These are phyloP conservation scores for Plasmopara muralis DNA, from an alignment of 352 stramenopile species.

Conservation along the genomic window DNA sequence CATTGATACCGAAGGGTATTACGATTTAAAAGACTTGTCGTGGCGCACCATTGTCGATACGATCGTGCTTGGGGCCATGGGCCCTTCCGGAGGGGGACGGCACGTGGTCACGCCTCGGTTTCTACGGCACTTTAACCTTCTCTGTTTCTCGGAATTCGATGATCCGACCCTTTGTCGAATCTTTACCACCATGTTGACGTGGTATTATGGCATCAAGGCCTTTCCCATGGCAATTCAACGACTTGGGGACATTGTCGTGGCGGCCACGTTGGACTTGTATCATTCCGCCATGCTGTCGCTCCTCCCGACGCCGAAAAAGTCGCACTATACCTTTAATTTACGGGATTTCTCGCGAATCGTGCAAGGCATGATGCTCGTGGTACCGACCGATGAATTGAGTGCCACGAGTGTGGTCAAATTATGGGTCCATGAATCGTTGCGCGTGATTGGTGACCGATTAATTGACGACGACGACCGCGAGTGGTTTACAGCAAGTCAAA, in stretches of 20 bases:
- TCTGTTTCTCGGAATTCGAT: slow-evolving; percentile 93
- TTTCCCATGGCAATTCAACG: slow-evolving; percentile 72
- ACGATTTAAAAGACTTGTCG: slow-evolving; percentile 91
- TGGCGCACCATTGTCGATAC: slow-evolving; percentile 90
- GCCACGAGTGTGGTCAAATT: slow-evolving; percentile 83
- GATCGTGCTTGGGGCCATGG: slow-evolving; percentile 88
- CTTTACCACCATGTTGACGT: slow-evolving; percentile 88
- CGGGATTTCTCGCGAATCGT: slow-evolving; percentile 91
- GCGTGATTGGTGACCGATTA: slow-evolving; percentile 92
- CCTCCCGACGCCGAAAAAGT: slow-evolving; percentile 91
- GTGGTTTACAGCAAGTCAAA: slow-evolving; percentile 89
- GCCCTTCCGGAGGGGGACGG: slow-evolving; percentile 83
- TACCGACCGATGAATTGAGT: slow-evolving; percentile 74
- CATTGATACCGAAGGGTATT: slow-evolving; percentile 87
- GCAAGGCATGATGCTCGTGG: slow-evolving; percentile 90
- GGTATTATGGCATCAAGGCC: slow-evolving; percentile 65
- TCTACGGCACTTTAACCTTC: slow-evolving; percentile 89
- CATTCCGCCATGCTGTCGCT: slow-evolving; percentile 75
- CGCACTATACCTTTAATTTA: slow-evolving; percentile 95
- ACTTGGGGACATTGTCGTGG: slow-evolving; percentile 72
- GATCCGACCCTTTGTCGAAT: slow-evolving; percentile 89
- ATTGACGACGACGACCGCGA: slow-evolving; percentile 88
- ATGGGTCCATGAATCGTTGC: slow-evolving; percentile 91
- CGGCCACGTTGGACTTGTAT: slow-evolving; percentile 90
- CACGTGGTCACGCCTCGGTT: slow-evolving; percentile 89